Percentiles rank a stretch among this genome's conserved stretches.
Conservation (phyloP, 805 yeast genomes). For the Kodamaea leandrae region DNA sequence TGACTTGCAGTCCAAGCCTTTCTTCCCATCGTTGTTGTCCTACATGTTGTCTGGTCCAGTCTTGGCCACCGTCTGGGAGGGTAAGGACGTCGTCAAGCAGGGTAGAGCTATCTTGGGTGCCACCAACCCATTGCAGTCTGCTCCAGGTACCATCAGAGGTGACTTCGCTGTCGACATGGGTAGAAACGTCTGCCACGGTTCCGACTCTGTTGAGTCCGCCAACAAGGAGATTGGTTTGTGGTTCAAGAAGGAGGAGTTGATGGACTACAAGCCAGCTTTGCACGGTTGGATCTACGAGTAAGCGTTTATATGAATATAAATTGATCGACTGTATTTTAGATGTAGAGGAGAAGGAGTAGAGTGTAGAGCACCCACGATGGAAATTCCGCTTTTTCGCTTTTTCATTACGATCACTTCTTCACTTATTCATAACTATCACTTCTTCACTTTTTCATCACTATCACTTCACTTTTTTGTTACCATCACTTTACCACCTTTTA, state of each 20-base stretch:
- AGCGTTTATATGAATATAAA: slow-evolving; percentile 14
- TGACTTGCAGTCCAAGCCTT: slow-evolving; percentile 93
- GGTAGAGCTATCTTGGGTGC: slow-evolving; percentile 98
- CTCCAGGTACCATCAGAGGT: slow-evolving; percentile 99
- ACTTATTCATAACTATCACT: background rate
- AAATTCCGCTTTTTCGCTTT: no score
- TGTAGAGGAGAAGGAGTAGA: no score
- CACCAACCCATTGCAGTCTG: slow-evolving; percentile 94
- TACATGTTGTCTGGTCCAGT: slow-evolving; percentile 99
- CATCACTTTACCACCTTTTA: no score
- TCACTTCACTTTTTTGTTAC: no score
- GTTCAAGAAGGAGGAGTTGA: slow-evolving; percentile 97
- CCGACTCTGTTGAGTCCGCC: slow-evolving; percentile 98
- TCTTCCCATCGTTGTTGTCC: slow-evolving; percentile 93
- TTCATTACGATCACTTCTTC: background rate
- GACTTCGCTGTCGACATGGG: slow-evolving; percentile 98
- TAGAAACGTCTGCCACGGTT: slow-evolving; percentile 99
- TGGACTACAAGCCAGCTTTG: slow-evolving; percentile 83
- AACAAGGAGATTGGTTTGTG: slow-evolving; percentile 92
- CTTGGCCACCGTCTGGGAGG: slow-evolving; percentile 99
- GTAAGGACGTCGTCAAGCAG: slow-evolving; percentile 98
- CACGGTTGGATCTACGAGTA: slow-evolving; percentile 94
- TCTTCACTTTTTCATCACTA: background rate
- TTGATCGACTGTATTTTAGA: background rate
- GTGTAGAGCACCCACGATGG: no score